Conservation (phyloP, 768 basidiomycete genomes). For the Hypholoma sublateritium region DNA sequence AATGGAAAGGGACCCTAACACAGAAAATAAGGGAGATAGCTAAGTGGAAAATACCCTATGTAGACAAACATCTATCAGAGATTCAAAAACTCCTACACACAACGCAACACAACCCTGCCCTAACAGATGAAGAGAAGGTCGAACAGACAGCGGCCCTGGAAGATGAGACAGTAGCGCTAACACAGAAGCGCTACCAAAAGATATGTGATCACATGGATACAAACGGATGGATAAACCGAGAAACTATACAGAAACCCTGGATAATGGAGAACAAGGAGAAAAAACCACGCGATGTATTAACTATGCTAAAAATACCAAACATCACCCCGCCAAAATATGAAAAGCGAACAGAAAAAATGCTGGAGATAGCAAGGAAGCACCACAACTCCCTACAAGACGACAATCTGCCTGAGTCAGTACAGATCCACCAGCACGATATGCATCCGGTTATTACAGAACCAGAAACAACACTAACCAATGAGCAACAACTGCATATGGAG, state of each 20-base stretch:
- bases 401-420: too few species aligned
- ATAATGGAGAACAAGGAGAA: neutral
- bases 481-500: too few species aligned
- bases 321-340: neutral
- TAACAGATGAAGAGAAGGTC: too few species aligned
- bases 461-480: too few species aligned
- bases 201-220: neutral
- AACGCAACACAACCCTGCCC: neutral
- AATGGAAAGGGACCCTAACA: neutral
- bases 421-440: too few species aligned
- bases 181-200: neutral
- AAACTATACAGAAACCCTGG: neutral
- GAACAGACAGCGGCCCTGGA: neutral
- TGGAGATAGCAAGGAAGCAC: neutral
- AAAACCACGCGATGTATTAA: conserved; percentile 3
- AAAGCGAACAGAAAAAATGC: neutral
- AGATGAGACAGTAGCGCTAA: neutral
- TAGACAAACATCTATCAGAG: neutral
- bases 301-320: neutral
- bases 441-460: too few species aligned
- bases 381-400: conserved; percentile 27
- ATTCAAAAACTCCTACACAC: neutral
- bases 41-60: neutral
- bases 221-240: neutral
- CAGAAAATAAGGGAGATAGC: neutral